Percentiles rank a stretch among this genome's conserved stretches.
Conservation (phyloP, 192 early-diverging fungal species). For the Coemansia sp. region DNA sequence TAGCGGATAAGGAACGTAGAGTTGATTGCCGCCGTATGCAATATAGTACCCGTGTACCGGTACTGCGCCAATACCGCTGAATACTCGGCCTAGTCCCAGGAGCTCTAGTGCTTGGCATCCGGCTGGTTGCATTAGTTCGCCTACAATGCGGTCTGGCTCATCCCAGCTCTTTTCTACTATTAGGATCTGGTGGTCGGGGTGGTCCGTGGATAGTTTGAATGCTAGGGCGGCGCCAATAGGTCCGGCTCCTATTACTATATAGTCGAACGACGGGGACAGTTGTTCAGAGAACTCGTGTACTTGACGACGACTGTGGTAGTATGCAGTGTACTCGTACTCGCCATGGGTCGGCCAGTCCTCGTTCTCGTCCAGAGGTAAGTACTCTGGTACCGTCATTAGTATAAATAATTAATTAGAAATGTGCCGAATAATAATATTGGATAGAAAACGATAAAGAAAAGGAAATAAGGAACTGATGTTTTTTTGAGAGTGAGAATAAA, state of each 20-base stretch:
- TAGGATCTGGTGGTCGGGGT: constrained; percentile 62
- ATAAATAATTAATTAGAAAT: not conserved
- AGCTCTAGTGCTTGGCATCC: constrained; percentile 80
- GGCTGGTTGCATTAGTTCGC: constrained; percentile 95
- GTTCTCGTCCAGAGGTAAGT: constrained; percentile 34
- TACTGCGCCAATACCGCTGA: constrained; percentile 87
- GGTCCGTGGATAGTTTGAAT: constrained; percentile 70
- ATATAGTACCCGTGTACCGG: constrained; percentile 85
- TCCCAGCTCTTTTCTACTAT: constrained; percentile 80
- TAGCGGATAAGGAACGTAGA: constrained; percentile 75
- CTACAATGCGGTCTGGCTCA: constrained; percentile 98
- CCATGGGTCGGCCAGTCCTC: constrained; percentile 47
- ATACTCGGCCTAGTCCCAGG: constrained; percentile 72
- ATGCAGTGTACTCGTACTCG: constrained; percentile 30
- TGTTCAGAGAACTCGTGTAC: not conserved
- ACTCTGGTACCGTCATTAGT: constrained; percentile 25
- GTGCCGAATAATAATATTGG: not conserved
- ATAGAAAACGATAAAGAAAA: not conserved
- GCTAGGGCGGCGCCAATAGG: constrained; percentile 92
- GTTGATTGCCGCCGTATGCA: constrained; percentile 62
- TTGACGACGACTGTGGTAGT: constrained; percentile 29
- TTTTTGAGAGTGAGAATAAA: no score
- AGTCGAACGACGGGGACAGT: constrained; percentile 60
- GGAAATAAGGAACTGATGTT: not conserved
- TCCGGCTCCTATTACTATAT: constrained; percentile 91